phyloP scores from a whole-genome alignment of 2,329 filamentous ascomycete species.

The Claviceps maximensis region DNA sequence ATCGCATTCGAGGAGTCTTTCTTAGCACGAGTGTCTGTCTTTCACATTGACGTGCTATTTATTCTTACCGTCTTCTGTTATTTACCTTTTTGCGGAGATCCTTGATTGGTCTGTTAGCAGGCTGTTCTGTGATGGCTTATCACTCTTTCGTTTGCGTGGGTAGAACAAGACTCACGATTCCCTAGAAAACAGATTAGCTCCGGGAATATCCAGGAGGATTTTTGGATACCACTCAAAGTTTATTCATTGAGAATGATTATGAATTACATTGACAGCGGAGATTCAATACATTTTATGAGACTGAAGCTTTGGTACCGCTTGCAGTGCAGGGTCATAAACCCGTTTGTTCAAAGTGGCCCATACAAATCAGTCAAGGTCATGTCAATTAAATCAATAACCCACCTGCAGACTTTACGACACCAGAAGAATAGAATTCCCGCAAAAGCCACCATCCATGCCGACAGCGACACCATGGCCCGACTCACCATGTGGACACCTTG shows the following conservation, averaged over 20 bases:
- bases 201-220: neutral
- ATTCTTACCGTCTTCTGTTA: too few relatives aligned
- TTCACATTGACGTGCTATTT: neutral
- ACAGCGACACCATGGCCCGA: too few relatives aligned
- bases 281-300: neutral
- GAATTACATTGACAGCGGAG: neutral
- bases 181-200: neutral
- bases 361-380: too few relatives aligned
- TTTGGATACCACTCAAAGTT: slow-evolving; percentile 1
- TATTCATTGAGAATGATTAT: neutral
- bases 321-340: neutral
- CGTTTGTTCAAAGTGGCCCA: too few relatives aligned
- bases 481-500: too few relatives aligned
- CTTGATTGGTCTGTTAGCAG: neutral
- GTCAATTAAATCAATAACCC: too few relatives aligned
- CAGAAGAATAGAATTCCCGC: too few relatives aligned
- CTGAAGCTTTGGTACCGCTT: too few relatives aligned
- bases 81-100: neutral
- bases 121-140: neutral
- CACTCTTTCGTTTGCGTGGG: neutral
- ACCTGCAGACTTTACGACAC: too few relatives aligned
- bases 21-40: neutral
- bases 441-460: too few relatives aligned
- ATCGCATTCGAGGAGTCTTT: neutral
- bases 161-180: neutral